These are phyloP conservation scores for Silene coronaria DNA, from an alignment of 179 eudicot species.

Conservation along the genomic window DNA sequence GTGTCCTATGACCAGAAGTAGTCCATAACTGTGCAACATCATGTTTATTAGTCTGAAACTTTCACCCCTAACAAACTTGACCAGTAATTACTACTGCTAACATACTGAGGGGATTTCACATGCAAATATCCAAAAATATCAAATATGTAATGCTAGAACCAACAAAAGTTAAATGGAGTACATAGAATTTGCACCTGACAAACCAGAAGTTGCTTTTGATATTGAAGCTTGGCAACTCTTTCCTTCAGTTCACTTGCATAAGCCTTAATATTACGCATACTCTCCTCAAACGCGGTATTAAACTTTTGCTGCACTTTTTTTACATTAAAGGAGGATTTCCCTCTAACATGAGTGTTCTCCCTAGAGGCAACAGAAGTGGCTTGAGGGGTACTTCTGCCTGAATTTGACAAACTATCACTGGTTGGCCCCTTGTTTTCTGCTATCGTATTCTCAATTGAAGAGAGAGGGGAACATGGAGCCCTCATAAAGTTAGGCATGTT, in stretches of 20 bases:
- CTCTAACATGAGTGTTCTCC: slow-evolving; percentile 49
- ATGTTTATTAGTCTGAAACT: too few species aligned
- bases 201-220: slow-evolving; percentile 93
- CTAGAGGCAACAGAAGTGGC: too few species aligned
- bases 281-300: slow-evolving; percentile 86
- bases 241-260: slow-evolving; percentile 90
- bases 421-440: slow-evolving; percentile 17
- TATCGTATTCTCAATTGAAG: slow-evolving; percentile 59
- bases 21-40: too few species aligned
- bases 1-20: too few species aligned
- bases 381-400: too few species aligned
- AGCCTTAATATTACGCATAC: slow-evolving; percentile 66
- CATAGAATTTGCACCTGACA: slow-evolving; percentile 58
- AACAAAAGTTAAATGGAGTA: neutral
- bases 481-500: slow-evolving; percentile 58
- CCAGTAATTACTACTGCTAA: too few species aligned
- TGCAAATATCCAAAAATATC: neutral
- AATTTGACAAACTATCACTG: too few species aligned
- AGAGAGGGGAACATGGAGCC: slow-evolving; percentile 79
- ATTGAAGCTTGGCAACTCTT: slow-evolving; percentile 93
- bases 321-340: slow-evolving; percentile 56
- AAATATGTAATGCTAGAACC: neutral
- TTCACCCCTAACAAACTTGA: too few species aligned
- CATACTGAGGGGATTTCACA: too few species aligned
- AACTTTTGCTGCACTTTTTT: slow-evolving; percentile 87